Conservation (phyloP, 192 early-diverging fungal species). For the Haplosporangium gracile region DNA sequence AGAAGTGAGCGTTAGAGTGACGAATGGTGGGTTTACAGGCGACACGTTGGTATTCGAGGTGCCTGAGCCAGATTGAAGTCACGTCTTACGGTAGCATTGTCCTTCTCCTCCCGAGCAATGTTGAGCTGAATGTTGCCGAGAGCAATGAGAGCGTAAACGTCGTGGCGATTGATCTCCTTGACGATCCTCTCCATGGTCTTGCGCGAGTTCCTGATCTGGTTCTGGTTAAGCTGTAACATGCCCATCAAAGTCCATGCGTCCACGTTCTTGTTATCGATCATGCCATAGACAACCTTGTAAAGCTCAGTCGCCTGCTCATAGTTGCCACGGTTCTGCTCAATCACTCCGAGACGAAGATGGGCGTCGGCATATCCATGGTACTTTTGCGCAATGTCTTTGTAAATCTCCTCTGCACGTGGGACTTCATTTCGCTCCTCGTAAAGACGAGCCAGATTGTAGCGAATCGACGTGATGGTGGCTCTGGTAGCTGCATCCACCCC, state of each 20-base stretch:
- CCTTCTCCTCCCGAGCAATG: constrained; percentile 69
- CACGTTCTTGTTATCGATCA: constrained; percentile 70
- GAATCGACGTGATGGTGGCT: constrained; percentile 66
- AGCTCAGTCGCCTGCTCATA: constrained; percentile 70
- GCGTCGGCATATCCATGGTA: constrained; percentile 87
- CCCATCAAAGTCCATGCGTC: constrained; percentile 83
- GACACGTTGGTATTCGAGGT: not conserved
- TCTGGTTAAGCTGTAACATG: constrained; percentile 69
- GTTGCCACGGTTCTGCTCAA: constrained; percentile 67
- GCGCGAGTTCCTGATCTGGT: constrained; percentile 74
- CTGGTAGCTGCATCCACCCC: constrained; percentile 53
- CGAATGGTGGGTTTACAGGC: not conserved
- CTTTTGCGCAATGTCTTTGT: constrained; percentile 69
- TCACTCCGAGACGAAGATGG: constrained; percentile 80
- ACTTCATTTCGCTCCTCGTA: constrained; percentile 71
- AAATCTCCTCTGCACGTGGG: constrained; percentile 73
- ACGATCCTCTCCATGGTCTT: constrained; percentile 85
- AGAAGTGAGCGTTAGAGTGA: not conserved
- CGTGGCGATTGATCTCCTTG: constrained; percentile 80
- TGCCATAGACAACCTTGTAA: constrained; percentile 72
- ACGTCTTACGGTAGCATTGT: constrained; percentile 40
- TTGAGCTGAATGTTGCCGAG: constrained; percentile 86
- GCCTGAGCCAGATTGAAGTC: not conserved
- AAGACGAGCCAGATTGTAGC: constrained; percentile 84
- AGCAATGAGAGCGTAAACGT: constrained; percentile 82